Base-by-base conservation (phyloP, 768 basidiomycete species). In the Agaricus sinodeliciosus region DNA sequence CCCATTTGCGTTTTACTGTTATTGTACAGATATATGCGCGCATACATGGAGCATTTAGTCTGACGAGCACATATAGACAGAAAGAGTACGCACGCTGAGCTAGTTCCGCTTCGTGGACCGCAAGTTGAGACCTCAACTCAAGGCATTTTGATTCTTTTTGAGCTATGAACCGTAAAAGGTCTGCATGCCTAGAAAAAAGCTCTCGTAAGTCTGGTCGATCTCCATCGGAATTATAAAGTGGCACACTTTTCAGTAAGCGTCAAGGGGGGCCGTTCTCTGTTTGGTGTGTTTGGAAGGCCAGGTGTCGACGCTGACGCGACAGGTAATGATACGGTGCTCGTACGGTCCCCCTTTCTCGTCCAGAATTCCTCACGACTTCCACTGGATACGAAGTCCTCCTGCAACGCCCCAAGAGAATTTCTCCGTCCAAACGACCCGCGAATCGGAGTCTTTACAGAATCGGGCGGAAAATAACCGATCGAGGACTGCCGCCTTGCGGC, bases 91-190 rank as follows among this genome's bases (percentile, higher is more conserved):
- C 63, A 84, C 82, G 68, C 63, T 86, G 78, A 0, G 77, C 63
- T 2, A 92, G 73, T 61, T 91, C 90, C 2, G 75, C 75, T 68
- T 93, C 90, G 58, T 91, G 87, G 12, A 68, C 62, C 7, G 76
- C 75, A 2, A 93, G 79, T 58, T 89, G 87, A 4, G 84, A 80
- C 15, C 88, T 82, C 41, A 92, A 73, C 53, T 93, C 90, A 37
- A 92, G 77, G 59, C 87, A 90, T 64, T 82, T 86, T 0, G 86
- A 80, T 64, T 92, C 90, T 58, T 92, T 91, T 67, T 90, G 88
- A 0, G 90, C 90, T 47, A 93, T 93, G 55, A 85, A 85, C 27
- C 79, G 85, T n/a, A 92, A 70, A 2, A 93, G 69, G 50, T 91
- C 89, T 5, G 84, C 81, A 60, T 93, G 87, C 61, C 90, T 92